phyloP scores from a whole-genome alignment of 1,139 yeast species.

The Pichia sp. region DNA sequence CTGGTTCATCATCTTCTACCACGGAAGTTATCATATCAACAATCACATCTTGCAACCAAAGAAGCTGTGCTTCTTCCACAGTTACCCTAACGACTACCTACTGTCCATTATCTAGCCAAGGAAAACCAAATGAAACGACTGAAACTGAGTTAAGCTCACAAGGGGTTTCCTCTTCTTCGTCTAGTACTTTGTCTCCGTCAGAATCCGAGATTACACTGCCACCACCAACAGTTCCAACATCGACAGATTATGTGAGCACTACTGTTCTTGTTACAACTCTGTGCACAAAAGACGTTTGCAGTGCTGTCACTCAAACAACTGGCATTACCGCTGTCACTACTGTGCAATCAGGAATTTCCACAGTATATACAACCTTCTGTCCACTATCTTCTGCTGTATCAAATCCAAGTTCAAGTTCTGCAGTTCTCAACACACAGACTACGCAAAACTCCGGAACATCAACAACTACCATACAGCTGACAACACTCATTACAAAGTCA shows the following conservation, averaged over 20 bases:
- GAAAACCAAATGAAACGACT: neutral
- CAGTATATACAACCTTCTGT: constrained; percentile 3
- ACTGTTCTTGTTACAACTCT: neutral
- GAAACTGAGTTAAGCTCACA: neutral
- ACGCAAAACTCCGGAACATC: neutral
- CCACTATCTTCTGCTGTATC: constrained; percentile 1
- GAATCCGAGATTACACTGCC: neutral
- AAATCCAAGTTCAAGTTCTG: neutral
- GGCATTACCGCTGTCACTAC: neutral
- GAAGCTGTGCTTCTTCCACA: neutral
- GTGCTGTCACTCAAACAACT: neutral
- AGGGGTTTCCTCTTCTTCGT: neutral
- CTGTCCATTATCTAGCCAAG: neutral
- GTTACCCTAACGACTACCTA: neutral
- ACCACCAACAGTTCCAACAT: neutral
- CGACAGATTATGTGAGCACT: neutral
- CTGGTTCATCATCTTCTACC: neutral
- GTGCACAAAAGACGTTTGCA: neutral
- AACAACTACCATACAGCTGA: neutral
- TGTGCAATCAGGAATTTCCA: neutral
- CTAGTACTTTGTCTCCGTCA: neutral
- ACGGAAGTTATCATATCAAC: neutral
- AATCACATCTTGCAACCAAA: neutral
- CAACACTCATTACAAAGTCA: neutral
- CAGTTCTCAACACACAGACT: neutral